phyloP scores from a whole-genome alignment of 805 yeast genomes.

The Cyberlindnera japonica region DNA sequence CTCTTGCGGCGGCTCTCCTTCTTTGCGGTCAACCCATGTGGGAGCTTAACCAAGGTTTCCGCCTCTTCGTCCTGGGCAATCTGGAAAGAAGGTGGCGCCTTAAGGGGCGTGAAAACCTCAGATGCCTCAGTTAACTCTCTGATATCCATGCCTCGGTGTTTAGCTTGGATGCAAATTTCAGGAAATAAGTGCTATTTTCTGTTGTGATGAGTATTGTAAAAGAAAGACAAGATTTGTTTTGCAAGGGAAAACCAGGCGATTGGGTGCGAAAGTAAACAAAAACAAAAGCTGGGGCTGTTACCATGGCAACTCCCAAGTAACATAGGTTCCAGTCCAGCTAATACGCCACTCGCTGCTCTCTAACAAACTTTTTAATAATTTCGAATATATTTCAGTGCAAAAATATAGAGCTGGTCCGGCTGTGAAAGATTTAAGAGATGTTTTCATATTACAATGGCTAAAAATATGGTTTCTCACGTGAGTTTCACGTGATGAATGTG shows the following conservation, averaged over 20 bases:
- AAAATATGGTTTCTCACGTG: neutral
- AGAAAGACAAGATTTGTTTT: conserved; percentile 1
- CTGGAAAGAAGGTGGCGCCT: conserved; percentile 13
- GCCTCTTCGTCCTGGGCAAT: conserved; percentile 19
- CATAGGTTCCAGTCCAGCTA: too few species aligned
- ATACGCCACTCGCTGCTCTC: too few species aligned
- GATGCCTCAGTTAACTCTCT: conserved; percentile 16
- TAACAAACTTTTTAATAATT: too few species aligned
- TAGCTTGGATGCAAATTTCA: too few species aligned
- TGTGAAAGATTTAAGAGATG: too few species aligned
- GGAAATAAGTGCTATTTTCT: neutral
- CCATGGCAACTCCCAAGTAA: conserved; percentile 13
- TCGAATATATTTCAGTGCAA: too few species aligned
- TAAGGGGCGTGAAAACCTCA: conserved; percentile 25
- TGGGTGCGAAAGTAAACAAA: conserved; percentile 13
- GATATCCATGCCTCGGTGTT: conserved; percentile 12
- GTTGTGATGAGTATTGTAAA: neutral
- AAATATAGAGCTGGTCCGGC: too few species aligned
- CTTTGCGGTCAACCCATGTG: conserved; percentile 42
- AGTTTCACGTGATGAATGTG: conserved; percentile 9
- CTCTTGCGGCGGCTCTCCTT: conserved; percentile 28
- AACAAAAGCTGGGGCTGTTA: conserved; percentile 1
- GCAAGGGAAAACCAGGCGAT: conserved; percentile 3
- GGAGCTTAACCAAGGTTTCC: conserved; percentile 31
- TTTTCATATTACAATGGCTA: too few species aligned